Base-by-base conservation (phyloP, 2,329 filamentous ascomycete genomes). In the Aureobasidium sp. region DNA sequence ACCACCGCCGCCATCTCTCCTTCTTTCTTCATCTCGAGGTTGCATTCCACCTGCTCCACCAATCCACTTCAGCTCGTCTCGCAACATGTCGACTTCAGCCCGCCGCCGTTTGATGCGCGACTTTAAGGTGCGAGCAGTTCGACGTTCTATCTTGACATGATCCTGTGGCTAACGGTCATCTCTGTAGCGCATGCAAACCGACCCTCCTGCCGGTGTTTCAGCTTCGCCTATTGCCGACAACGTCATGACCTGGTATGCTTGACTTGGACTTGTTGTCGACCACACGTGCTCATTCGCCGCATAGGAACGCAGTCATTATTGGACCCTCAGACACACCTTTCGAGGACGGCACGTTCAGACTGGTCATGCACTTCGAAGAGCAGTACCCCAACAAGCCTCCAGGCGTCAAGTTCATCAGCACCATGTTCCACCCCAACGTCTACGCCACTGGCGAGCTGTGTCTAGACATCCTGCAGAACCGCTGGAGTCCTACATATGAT, bases 341-440 rank as follows among this genome's bases (percentile, higher is more conserved):
- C 71, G 94, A 99, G 77, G 94, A 99, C 75, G 94, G 94, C 66
- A 99, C 94, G 26, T 99, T 99, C 75, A 84, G 93, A 67, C 87
- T 99, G 12, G 92, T 97, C 57, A 97, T 99, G 93, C 92, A 97
- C 73, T 99, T 99, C 70, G 94, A 97, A 74, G 94, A 99, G 76
- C 92, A 96, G 72, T 99, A 99, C 71, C 94, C 94, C 34, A 99
- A 97, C 79, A 97, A 97, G 75, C 94, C 94, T 5, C 94, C 94
- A 0, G 89, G 92, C 37, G 94, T 97, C 78, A 97, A 97, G 74
- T 99, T 99, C 75, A 96, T 99, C 74, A 96, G 90, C 76, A 87
- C 94, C 75, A 99, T 99, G 94, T 99, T 99, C 76, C 94, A 99
- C 71, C 94, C 94, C 20, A 99, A 99, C 72, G 94, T 99, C 63